These are phyloP conservation scores for Candida maesae DNA, from an alignment of 805 yeast genomes.

Conservation along the genomic window DNA sequence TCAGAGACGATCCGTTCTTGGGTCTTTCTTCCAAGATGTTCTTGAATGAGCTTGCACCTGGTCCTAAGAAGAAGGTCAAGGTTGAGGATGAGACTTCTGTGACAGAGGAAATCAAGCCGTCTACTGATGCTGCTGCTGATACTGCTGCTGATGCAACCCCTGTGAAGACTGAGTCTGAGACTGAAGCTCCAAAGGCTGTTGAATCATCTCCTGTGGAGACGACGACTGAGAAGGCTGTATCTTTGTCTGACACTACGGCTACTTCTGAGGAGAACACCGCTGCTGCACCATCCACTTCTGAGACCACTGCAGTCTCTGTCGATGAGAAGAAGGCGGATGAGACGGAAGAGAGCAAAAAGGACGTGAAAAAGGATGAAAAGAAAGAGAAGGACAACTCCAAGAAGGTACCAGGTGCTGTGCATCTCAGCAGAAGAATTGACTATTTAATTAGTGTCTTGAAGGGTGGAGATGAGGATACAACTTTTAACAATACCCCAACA, in stretches of 20 bases:
- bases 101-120: not conserved
- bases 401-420: slow-evolving; percentile 88
- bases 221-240: not conserved
- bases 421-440: slow-evolving; percentile 87
- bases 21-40: slow-evolving; percentile 83
- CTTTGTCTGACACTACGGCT: no score
- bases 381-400: slow-evolving; percentile 36
- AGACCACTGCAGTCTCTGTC: slow-evolving; percentile 1
- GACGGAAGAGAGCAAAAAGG: slow-evolving; percentile 21
- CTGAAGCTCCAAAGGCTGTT: no score
- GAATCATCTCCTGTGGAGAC: slow-evolving; percentile 1
- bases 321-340: slow-evolving; percentile 5
- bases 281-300: not conserved
- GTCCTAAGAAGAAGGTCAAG: slow-evolving; percentile 31
- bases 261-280: slow-evolving; percentile 1
- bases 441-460: slow-evolving; percentile 69
- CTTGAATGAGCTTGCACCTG: slow-evolving; percentile 45
- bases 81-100: slow-evolving; percentile 25
- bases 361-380: slow-evolving; percentile 9
- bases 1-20: slow-evolving; percentile 91
- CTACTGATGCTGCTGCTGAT: no score
- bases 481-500: slow-evolving; percentile 26
- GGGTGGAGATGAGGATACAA: slow-evolving; percentile 44
- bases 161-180: slow-evolving; percentile 8
- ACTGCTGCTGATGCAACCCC: not conserved